Evolutionary conservation across 306 rosid species (phyloP), one percentile per base, ranked within the genome.

Genomic region (Gynostemma pentaphyllum): DNA sequence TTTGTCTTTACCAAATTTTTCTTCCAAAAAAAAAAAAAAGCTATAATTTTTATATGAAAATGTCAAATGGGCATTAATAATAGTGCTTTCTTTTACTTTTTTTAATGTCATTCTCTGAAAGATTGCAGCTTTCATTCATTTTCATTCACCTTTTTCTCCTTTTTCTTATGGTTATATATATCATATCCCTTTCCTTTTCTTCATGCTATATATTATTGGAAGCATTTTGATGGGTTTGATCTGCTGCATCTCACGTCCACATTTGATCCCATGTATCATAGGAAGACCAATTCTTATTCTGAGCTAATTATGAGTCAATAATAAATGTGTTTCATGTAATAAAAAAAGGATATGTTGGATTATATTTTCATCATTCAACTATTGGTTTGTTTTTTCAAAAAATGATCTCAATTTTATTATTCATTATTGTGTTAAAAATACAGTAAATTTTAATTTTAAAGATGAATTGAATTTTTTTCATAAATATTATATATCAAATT

Each of bases 21-120:
- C 4, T 32, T 8, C 15, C 26, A 16, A 23, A 55, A 19, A 27
- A 55, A 41, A 55, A 32, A 6, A 16, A 54, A 32, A 55, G 63
- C 63, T 29, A 32, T n/a, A 29, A 30, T 55, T 32, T 55, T 53
- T 15, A 55, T 32, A 19, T 4, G 13, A 55, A 18, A 55, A 18
- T 55, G 44, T 34, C 42, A 32, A 53, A 53, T n/a, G 60, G 44
- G 63, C 63, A 32, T 32, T 8, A 55, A 55, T 9, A 32, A n/a
- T 10, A 32, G 63, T 55, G 63, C 63, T 55, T 55, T 55, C 14
- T 55, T 32, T 34, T n/a, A n/a, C 63, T 44, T 55, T 55, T 55
- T 55, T 32, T n/a, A n/a, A 55, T 55, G 63, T 11, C 63, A 55
- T 55, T 55, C 22, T 39, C 12, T 39, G 44, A 11, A n/a, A 39